Percentiles rank a stretch among this genome's conserved stretches.
phyloP scores from a whole-genome alignment of 2,329 filamentous ascomycete species.

The Ophiocordyceps sinensis region DNA sequence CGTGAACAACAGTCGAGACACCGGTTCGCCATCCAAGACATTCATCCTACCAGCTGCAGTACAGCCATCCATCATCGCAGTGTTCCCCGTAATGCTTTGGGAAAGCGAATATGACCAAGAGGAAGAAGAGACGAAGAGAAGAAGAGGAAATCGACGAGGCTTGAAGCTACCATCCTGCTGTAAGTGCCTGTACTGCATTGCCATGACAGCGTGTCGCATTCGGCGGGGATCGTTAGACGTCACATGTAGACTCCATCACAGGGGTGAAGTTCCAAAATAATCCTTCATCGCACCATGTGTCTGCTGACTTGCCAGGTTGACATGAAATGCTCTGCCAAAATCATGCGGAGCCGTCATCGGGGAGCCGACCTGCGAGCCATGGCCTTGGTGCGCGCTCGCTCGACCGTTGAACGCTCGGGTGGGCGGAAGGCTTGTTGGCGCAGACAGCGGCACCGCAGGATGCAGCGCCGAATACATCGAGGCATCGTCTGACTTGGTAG shows the following conservation, averaged over 20 bases:
- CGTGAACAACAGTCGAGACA: no score
- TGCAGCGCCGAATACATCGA: not conserved
- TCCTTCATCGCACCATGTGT: slow-evolving; percentile 30
- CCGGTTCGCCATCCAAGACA: no score
- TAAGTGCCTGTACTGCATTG: no score
- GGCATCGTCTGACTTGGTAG: slow-evolving; percentile 21
- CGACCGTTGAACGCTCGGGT: not conserved
- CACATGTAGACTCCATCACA: slow-evolving; percentile 1
- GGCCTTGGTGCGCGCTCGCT: not conserved
- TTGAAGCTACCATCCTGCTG: no score
- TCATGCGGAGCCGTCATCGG: slow-evolving; percentile 38
- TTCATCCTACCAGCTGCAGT: no score
- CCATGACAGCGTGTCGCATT: no score
- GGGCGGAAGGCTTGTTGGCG: slow-evolving; percentile 15
- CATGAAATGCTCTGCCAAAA: slow-evolving; percentile 33
- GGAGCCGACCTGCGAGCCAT: slow-evolving; percentile 30
- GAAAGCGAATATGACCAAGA: no score
- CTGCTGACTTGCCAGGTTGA: slow-evolving; percentile 20
- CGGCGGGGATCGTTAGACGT: no score
- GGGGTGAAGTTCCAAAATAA: slow-evolving; percentile 23
- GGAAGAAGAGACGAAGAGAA: slow-evolving; percentile 13
- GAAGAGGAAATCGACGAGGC: slow-evolving; percentile 17
- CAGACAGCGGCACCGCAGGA: slow-evolving; percentile 18
- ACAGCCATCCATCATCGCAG: no score
- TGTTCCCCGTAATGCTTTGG: no score